phyloP scores from a whole-genome alignment of 1,139 yeast species.

The Suhomyces guaymorum region DNA sequence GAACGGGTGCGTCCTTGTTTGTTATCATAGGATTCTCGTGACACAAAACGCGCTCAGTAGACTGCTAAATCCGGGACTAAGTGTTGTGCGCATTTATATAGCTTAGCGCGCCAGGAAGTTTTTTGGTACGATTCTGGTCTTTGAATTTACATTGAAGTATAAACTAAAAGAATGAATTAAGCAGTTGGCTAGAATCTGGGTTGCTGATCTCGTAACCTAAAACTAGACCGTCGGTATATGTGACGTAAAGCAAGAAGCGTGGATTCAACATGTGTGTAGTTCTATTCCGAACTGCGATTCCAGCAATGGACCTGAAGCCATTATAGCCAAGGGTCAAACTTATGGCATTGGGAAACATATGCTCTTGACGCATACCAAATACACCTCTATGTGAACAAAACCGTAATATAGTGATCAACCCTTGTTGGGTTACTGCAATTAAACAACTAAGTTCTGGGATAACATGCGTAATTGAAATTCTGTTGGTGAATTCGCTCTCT shows the following conservation, averaged over 20 bases:
- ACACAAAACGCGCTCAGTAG: conserved; percentile 13
- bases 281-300: conserved; percentile 29
- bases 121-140: background rate
- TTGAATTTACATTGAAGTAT: too few relatives aligned
- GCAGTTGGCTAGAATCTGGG: background rate
- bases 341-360: conserved; percentile 47
- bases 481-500: conserved; percentile 44
- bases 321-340: conserved; percentile 28
- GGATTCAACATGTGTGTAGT: conserved; percentile 19
- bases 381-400: conserved; percentile 58
- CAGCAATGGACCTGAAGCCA: conserved; percentile 37
- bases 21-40: conserved; percentile 6
- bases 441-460: conserved; percentile 58
- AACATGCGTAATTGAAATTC: conserved; percentile 53
- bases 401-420: conserved; percentile 57
- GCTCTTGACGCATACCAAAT: conserved; percentile 62
- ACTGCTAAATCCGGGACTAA: conserved; percentile 1
- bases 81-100: background rate
- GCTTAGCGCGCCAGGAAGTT: background rate
- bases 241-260: conserved; percentile 30
- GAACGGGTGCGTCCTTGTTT: conserved; percentile 5
- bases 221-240: conserved; percentile 38
- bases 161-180: background rate
- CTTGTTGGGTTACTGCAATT: conserved; percentile 59
- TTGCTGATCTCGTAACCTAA: conserved; percentile 23